Base-by-base conservation (phyloP, 2,329 filamentous ascomycete genomes). In the Neonectria magnoliae region DNA sequence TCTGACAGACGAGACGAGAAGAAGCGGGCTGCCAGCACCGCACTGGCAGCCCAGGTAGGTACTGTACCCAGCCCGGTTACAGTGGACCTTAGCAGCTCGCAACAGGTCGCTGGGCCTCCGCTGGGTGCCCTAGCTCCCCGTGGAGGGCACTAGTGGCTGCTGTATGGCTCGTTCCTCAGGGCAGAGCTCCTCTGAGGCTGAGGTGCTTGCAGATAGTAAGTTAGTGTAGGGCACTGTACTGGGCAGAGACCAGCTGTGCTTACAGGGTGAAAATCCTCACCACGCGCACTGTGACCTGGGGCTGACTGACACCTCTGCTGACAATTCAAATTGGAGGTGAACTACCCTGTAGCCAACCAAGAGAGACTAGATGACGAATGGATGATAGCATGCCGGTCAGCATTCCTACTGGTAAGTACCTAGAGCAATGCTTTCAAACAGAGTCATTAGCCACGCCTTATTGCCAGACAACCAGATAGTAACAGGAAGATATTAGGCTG, bases 381-480 rank as follows among this genome's bases (percentile, higher is more conserved):
- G 68, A 62, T 16, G 20, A 8, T 20, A 3, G n/a, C 29, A 22
- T n/a, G 10, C 14, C 11, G 8, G n/a, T 33, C 11, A 13, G 11
- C 29, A 51, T 33, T 51, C 29, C 48, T 22, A 29, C 4, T 27
- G 18, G 5, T 33, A n/a, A 50, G 9, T 16, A 41, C 2, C 36
- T 4, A 8, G 16, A 10, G 20, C 27, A 6, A 29, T 6, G 20
- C 9, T 50, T 31, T 44, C 25, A 33, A 52, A 51, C 57, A 36
- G 57, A 20, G 41, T 38, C 47, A 7, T 33, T 31, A 31, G 47
- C 47, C 47, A 50, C 3, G 27, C 27, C 9, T 20, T 22, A 55
- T 63, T 57, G 41, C 60, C 22, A 27, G 60, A 45, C 42, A 38
- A 52, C 60, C 22, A 62, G 31, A 48, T 53, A n/a, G 45, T 22